These are phyloP conservation scores for Calocybe gangraenosa DNA, from an alignment of 768 basidiomycete genomes.

Conservation along the genomic window DNA sequence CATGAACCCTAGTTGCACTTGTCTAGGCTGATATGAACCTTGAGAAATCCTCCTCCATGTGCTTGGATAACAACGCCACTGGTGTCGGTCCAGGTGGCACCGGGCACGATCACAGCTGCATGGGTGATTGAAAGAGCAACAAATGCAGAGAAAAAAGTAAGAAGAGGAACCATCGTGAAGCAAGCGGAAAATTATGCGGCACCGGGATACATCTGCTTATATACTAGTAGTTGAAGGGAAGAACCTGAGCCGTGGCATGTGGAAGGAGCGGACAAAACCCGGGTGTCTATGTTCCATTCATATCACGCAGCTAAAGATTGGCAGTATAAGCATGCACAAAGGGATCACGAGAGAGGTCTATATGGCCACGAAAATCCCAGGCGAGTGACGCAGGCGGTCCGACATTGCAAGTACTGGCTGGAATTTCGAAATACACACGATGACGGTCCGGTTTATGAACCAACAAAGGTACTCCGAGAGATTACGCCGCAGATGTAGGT, in stretches of 20 bases:
- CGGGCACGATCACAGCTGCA: constrained; percentile 51
- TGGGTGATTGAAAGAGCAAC: constrained; percentile 14
- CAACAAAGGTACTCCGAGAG: neutral
- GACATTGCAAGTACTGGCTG: neutral
- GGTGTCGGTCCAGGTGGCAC: constrained; percentile 60
- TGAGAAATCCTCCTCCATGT: constrained; percentile 57
- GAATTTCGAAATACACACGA: constrained; percentile 1
- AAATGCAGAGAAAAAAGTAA: constrained; percentile 7
- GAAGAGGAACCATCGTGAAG: constrained; percentile 7
- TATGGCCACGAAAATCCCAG: neutral
- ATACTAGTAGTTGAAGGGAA: constrained; percentile 7
- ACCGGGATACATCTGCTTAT: neutral
- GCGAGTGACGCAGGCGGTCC: constrained; percentile 3
- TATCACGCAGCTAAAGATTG: neutral
- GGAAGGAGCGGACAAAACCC: constrained; percentile 7
- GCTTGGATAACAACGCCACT: constrained; percentile 59
- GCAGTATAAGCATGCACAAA: constrained; percentile 4
- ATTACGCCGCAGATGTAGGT: no score
- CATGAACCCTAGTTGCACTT: neutral
- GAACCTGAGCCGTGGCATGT: neutral
- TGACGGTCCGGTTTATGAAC: constrained; percentile 5
- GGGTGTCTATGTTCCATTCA: neutral
- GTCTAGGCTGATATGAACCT: constrained; percentile 25
- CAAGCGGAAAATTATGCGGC: neutral
- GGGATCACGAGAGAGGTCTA: constrained; percentile 5